These are phyloP conservation scores for Cercophora samala DNA, from an alignment of 495 filamentous ascomycete species.

Conservation along the genomic window DNA sequence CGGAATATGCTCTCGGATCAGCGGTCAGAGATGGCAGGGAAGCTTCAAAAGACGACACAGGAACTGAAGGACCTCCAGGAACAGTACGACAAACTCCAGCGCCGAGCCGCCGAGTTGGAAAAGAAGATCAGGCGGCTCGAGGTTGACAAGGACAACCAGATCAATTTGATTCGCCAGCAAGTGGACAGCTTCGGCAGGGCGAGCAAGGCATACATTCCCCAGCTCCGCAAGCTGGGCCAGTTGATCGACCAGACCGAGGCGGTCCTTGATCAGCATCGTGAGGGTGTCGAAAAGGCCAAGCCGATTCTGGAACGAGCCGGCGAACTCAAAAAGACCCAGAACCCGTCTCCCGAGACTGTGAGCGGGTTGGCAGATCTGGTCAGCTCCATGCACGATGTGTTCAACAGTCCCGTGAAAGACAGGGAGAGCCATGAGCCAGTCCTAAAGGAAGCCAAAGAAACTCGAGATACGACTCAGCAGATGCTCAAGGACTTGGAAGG, in stretches of 20 bases:
- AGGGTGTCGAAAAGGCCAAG: neutral
- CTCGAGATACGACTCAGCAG: neutral
- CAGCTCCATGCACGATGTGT: neutral
- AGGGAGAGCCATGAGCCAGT: neutral
- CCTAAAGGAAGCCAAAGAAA: neutral
- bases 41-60: neutral
- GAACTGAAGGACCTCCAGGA: conserved; percentile 1
- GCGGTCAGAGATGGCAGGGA: neutral
- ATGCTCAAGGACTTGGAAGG: neutral
- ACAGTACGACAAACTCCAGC: neutral
- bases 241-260: neutral
- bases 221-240: neutral
- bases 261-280: neutral
- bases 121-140: conserved; percentile 1
- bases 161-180: neutral
- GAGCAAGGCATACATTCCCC: neutral
- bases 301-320: neutral
- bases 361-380: neutral
- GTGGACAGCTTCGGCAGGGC: neutral
- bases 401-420: neutral
- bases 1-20: neutral
- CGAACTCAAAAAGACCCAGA: neutral
- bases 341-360: neutral
- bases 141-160: neutral
- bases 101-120: neutral